Evolutionary conservation across 208 protist genomes (phyloP).

Genomic region (Trypanosoma melophagium): DNA sequence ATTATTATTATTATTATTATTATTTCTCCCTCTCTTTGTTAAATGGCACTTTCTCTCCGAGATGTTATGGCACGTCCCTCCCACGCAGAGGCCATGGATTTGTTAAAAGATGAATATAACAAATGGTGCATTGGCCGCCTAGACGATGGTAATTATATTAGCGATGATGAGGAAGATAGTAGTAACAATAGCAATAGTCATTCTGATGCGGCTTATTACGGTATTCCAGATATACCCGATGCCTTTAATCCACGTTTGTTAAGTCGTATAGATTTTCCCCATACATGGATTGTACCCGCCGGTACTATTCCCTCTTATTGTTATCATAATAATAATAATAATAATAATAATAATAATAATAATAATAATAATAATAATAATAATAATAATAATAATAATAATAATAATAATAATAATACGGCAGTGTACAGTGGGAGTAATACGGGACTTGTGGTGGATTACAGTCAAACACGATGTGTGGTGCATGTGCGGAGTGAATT

Average conservation of each 20-base stretch:
- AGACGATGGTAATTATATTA: slow-evolving; percentile 15
- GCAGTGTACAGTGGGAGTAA: slow-evolving; percentile 14
- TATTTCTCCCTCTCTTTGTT: background rate
- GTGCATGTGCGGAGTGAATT: slow-evolving; percentile 49
- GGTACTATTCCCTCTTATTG: slow-evolving; percentile 35
- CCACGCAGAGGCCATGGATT: slow-evolving; percentile 20
- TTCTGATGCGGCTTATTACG: background rate
- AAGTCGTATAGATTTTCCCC: slow-evolving; percentile 27
- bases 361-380: slow-evolving; percentile 14
- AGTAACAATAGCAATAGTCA: background rate
- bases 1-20: slow-evolving; percentile 3
- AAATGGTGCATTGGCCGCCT: slow-evolving; percentile 26
- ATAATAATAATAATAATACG: slow-evolving; percentile 8
- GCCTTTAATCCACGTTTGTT: slow-evolving; percentile 26
- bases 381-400: slow-evolving; percentile 13
- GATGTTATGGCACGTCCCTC: slow-evolving; percentile 28
- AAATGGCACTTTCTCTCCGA: slow-evolving; percentile 26
- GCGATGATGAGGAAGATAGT: slow-evolving; percentile 13
- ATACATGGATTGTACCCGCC: slow-evolving; percentile 45
- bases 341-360: slow-evolving; percentile 15
- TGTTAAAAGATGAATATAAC: slow-evolving; percentile 20
- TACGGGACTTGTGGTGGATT: slow-evolving; percentile 30
- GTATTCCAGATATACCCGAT: background rate
- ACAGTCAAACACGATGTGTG: slow-evolving; percentile 39
- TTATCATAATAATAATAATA: slow-evolving; percentile 16